These are phyloP conservation scores for Leishmania martiniquensis DNA, from an alignment of 208 protist species.

Conservation along the genomic window DNA sequence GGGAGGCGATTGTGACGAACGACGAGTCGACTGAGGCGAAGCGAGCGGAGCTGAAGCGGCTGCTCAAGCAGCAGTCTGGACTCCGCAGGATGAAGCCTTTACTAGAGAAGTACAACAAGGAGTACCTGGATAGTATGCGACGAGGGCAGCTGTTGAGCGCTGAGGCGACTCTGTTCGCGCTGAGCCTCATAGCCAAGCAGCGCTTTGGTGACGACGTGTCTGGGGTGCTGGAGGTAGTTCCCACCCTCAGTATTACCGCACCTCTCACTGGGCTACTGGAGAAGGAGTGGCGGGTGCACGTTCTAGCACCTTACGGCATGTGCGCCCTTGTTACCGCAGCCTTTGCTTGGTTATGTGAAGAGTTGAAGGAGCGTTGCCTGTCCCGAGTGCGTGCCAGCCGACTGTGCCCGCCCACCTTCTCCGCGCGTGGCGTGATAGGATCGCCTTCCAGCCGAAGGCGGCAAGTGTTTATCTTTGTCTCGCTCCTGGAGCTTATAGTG, in stretches of 20 bases:
- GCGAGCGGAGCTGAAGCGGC: constrained; percentile 54
- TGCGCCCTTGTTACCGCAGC: constrained; percentile 9
- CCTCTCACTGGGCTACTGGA: constrained; percentile 30
- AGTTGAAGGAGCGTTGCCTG: constrained; percentile 26
- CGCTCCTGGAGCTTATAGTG: constrained; percentile 13
- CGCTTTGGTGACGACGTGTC: constrained; percentile 37
- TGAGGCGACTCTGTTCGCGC: constrained; percentile 35
- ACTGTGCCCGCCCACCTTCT: background rate
- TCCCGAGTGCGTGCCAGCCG: constrained; percentile 8
- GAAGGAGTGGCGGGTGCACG: constrained; percentile 21
- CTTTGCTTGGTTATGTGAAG: constrained; percentile 13
- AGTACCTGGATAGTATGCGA: constrained; percentile 8
- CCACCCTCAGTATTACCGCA: constrained; percentile 19
- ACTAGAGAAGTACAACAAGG: constrained; percentile 14
- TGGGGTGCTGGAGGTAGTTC: constrained; percentile 23
- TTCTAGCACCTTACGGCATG: constrained; percentile 6
- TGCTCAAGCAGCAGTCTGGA: constrained; percentile 34
- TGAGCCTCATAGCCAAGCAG: constrained; percentile 53
- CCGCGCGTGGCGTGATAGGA: background rate
- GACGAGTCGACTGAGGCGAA: constrained; percentile 67
- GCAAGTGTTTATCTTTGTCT: constrained; percentile 10
- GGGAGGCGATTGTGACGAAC: constrained; percentile 43
- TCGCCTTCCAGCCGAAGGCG: background rate
- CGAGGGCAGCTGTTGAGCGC: constrained; percentile 27
- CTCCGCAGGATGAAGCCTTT: constrained; percentile 24